Base-by-base conservation (phyloP, 1,284 basidiomycete genomes). In the Sanguinoderma infundibulare region DNA sequence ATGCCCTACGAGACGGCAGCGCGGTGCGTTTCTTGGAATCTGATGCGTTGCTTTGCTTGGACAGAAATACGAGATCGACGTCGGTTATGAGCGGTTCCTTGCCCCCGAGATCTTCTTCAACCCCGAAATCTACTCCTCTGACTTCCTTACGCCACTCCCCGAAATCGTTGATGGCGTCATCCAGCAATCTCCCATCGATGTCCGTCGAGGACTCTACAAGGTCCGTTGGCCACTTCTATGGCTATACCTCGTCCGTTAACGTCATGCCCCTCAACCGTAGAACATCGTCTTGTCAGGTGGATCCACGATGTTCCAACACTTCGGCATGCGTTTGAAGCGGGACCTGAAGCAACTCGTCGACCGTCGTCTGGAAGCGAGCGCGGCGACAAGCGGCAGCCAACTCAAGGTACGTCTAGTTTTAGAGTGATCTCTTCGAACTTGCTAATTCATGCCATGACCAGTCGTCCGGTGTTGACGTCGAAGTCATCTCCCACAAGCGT, bases 101-200 rank as follows among this genome's bases (percentile, higher is more conserved):
- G 97, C 97, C 0, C 96, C 98, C 5, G 98, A 99, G 76, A 98
- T 99, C 74, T 98, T 99, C 82, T 99, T 99, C 86, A 99, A 99
- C 79, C 98, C 98, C 12, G 98, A 99, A 76, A 98, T 99, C 70
- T 95, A 93, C 76, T 97, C 94, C 0, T 98, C 95, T 50, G 98
- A 99, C 78, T 99, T 98, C 84, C 79, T 99, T 63, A 98, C 97
- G 1, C 98, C 98, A 4, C 84, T 99, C 3, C 96, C 98, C 0
- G 90, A 98, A 67, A 95, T 99, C 44, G 98, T 99, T 59, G 98
- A 99, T 72, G 88, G 88, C 59, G 97, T 98, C 62, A 98, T 99
- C 68, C 95, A 98, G 76, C 87, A 94, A 61, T 96, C 94, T 9
- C 98, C 98, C 14, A 99, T 98, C 62, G 96, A 98, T 76, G 95